Percentiles rank a stretch among this genome's conserved stretches.
phyloP scores from a whole-genome alignment of 257 asterid species.

The Thymus quinquecostatus region DNA sequence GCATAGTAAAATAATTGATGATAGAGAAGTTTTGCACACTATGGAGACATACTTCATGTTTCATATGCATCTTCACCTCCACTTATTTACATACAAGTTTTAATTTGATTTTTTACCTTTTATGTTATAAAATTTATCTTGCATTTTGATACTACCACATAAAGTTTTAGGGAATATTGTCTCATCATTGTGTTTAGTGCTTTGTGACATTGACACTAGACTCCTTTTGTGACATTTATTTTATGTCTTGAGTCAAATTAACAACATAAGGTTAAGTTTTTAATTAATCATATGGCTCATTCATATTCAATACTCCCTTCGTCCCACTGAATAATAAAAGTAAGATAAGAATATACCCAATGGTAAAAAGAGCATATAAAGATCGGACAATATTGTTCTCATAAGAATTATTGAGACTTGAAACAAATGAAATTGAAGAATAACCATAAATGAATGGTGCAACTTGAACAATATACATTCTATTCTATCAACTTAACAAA shows the following conservation, averaged over 20 bases:
- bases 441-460: conserved; percentile 25
- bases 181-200: conserved; percentile 38
- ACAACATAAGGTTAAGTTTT: background rate
- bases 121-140: conserved; percentile 21
- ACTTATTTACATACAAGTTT: conserved; percentile 18
- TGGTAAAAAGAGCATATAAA: background rate
- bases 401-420: background rate
- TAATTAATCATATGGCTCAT: background rate
- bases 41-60: conserved; percentile 11
- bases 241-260: conserved; percentile 30
- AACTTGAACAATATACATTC: conserved; percentile 25
- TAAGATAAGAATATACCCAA: background rate
- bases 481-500: too few species aligned
- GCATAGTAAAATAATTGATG: conserved; percentile 31
- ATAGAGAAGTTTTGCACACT: conserved; percentile 29
- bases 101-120: conserved; percentile 24
- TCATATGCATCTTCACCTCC: conserved; percentile 28
- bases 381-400: background rate
- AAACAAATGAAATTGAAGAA: conserved; percentile 28
- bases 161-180: conserved; percentile 34
- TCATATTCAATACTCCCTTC: background rate
- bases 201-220: conserved; percentile 36
- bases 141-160: conserved; percentile 23
- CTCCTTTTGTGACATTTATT: conserved; percentile 30
- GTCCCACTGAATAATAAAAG: too few species aligned